Evolutionary conservation across 306 rosid species (phyloP), one percentile per base, ranked within the genome.

Genomic region (Sicyos edulis): DNA sequence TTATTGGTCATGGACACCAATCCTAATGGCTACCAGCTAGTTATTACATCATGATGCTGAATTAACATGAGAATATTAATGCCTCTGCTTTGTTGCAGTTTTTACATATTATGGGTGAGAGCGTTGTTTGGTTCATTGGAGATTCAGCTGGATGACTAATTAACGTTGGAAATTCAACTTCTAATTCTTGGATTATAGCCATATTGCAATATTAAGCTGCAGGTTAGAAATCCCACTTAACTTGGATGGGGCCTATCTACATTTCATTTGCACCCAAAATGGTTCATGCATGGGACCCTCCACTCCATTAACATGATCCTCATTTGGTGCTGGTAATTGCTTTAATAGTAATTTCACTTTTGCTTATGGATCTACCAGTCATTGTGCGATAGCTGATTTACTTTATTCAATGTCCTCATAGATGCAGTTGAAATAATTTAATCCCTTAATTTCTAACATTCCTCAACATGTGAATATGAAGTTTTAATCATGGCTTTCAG

Each of bases 241-340:
- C 71, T 34, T 78, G 52, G 12, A 21, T 75, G 71, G 78, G 84
- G 70, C 77, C 85, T 76, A 76, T 75, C 80, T 79, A 83, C 79
- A 82, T 74, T 45, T 84, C 32, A 34, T 84, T 79, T 89, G 91
- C 80, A 77, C 83, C 96, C 95, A 73, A 16, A 73, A 85, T 88
- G 96, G 88, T 68, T 77, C 76, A 24, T 77, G 42, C 62, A 76
- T 78, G 91, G 88, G 95, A 83, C 80, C 96, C 86, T 84, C 88
- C 87, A 82, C 86, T 84, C 88, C 87, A 82, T 80, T 82, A 40
- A 40, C 45, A 40, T 40, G 45, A 40, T 7, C 45, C 86, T 70
- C 54, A 71, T 63, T 55, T 85, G 82, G 84, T 86, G 89, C 87
- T 83, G 78, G 54, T 63, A 85, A 78, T 75, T 77, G 75, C 42